phyloP scores from a whole-genome alignment of 2,329 filamentous ascomycete species.

The Cordyceps javanica region DNA sequence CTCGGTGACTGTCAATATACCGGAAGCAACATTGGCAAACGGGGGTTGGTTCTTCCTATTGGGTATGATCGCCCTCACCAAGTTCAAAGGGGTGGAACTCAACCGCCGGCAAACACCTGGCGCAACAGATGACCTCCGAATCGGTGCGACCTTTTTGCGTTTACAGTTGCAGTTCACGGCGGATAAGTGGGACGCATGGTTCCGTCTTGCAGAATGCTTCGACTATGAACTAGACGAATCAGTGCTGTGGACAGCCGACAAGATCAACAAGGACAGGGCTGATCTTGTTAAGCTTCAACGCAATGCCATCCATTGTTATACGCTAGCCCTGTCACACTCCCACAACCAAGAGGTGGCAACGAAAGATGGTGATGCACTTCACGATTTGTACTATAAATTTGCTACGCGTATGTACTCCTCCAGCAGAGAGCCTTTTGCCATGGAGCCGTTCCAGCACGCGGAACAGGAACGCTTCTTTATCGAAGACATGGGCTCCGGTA shows the following conservation, averaged over 20 bases:
- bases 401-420: conserved; percentile 57
- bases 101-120: conserved; percentile 72
- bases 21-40: conserved; percentile 66
- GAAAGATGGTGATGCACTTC: conserved; percentile 46
- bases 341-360: conserved; percentile 36
- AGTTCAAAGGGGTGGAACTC: conserved; percentile 65
- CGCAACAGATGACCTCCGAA: conserved; percentile 76
- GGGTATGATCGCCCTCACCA: conserved; percentile 80
- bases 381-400: conserved; percentile 55
- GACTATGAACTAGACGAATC: conserved; percentile 84
- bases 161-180: conserved; percentile 78
- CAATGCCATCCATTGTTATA: conserved; percentile 76
- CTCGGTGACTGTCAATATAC: conserved; percentile 60
- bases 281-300: conserved; percentile 73
- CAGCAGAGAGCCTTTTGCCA: conserved; percentile 55
- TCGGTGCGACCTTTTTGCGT: conserved; percentile 71
- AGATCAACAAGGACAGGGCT: conserved; percentile 75
- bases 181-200: conserved; percentile 87
- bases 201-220: conserved; percentile 77
- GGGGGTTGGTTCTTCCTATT: conserved; percentile 91
- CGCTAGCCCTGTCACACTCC: conserved; percentile 52
- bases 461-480: conserved; percentile 55
- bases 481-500: conserved; percentile 41
- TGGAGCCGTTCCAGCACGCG: conserved; percentile 53
- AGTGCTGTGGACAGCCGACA: conserved; percentile 83